Evolutionary conservation across 371 early-diverging fungal genomes (phyloP).

Genomic region (Apophysomyces elegans): DNA sequence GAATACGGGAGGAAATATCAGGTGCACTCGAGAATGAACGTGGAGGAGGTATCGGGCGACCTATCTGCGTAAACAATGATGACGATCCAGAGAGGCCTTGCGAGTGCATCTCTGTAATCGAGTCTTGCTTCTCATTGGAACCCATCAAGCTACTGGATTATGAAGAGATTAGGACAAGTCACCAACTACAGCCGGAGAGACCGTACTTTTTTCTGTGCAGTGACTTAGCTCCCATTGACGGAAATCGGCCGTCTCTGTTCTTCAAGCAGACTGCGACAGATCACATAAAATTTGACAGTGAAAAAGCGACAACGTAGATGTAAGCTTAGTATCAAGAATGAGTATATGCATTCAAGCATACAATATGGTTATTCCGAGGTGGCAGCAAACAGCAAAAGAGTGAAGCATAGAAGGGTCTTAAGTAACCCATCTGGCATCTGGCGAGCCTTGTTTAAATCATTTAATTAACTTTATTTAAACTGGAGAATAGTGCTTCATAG

Average conservation of each 20-base stretch:
- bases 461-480: neutral
- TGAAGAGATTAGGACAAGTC: neutral
- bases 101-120: neutral
- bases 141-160: neutral
- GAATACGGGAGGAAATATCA: constrained; percentile 11
- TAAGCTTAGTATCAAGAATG: too few species aligned
- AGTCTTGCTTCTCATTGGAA: neutral
- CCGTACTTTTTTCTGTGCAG: too few species aligned
- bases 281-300: too few species aligned
- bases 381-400: too few species aligned
- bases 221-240: too few species aligned
- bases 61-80: neutral
- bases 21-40: constrained; percentile 39
- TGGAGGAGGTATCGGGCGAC: constrained; percentile 18
- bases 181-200: too few species aligned
- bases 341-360: too few species aligned
- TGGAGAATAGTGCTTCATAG: constrained; percentile 4
- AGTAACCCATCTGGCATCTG: neutral
- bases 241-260: too few species aligned
- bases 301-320: too few species aligned
- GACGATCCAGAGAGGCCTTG: neutral
- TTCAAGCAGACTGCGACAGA: too few species aligned
- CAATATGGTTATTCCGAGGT: too few species aligned
- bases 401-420: too few species aligned
- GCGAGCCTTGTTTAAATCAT: neutral